A percentile compares a stretch with the other conserved stretches of the same genome.
Conservation (phyloP, 2,329 filamentous ascomycete species). For the Penicillium sp. region DNA sequence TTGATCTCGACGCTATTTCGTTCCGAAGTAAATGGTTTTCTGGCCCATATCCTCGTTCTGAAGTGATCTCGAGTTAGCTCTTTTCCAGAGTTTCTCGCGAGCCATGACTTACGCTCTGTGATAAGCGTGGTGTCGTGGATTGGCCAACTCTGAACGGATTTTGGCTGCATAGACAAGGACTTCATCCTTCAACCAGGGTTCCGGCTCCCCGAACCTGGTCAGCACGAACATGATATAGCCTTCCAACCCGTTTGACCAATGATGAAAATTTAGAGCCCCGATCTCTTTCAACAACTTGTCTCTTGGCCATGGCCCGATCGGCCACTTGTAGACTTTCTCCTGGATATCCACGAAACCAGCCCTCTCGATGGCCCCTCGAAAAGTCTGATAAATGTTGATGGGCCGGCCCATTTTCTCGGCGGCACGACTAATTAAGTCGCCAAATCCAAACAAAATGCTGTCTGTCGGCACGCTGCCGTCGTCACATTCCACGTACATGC, state of each 20-base stretch:
- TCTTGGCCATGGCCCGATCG: slow-evolving; percentile 28
- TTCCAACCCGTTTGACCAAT: slow-evolving; percentile 22
- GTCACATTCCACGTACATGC: too few relatives aligned
- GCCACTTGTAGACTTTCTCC: slow-evolving; percentile 22
- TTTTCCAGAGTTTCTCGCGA: too few relatives aligned
- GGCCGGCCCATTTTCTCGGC: too few relatives aligned
- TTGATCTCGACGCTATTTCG: too few relatives aligned
- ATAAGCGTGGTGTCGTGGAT: background rate
- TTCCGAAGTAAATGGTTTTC: too few relatives aligned
- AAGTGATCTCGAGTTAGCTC: too few relatives aligned
- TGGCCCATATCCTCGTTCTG: too few relatives aligned
- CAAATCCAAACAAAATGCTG: too few relatives aligned
- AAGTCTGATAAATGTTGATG: too few relatives aligned
- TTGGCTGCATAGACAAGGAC: slow-evolving; percentile 5
- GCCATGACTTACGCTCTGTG: slow-evolving; percentile 1
- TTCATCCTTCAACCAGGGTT: slow-evolving; percentile 6
- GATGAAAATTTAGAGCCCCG: slow-evolving; percentile 31
- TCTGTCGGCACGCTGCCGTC: too few relatives aligned
- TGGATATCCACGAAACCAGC: slow-evolving; percentile 30
- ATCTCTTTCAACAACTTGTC: slow-evolving; percentile 32
- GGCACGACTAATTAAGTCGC: too few relatives aligned
- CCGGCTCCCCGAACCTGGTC: slow-evolving; percentile 17
- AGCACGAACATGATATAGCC: slow-evolving; percentile 23
- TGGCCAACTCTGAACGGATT: slow-evolving; percentile 3
- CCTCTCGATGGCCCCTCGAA: background rate